Percentiles rank a stretch among this genome's conserved stretches.
Evolutionary conservation across 345 rosid genomes (phyloP).

Genomic region (Citrus mangshanensis): DNA sequence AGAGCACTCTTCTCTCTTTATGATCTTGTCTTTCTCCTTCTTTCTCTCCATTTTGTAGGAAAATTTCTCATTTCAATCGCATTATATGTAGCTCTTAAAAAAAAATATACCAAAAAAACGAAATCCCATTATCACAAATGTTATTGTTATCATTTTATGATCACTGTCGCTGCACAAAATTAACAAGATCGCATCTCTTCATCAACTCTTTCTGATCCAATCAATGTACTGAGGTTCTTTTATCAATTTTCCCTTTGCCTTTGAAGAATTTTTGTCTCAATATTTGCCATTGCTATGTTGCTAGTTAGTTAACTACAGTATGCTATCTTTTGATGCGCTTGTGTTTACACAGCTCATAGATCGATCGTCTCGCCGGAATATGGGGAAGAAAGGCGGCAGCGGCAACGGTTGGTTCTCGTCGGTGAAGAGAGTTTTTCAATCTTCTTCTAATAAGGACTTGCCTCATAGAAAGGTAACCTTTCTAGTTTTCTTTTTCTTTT

Average conservation of each 20-base stretch:
- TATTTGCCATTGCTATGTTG: neutral
- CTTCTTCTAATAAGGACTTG: slow-evolving; percentile 56
- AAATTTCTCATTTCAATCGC: neutral
- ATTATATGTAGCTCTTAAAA: neutral
- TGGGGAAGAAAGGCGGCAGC: slow-evolving; percentile 79
- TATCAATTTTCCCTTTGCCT: neutral
- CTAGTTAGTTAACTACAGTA: no score
- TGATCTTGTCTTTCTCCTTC: neutral
- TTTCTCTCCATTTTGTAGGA: neutral
- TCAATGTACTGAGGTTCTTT: neutral
- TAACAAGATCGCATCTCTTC: neutral
- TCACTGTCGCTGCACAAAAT: no score
- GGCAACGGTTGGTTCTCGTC: slow-evolving; percentile 75
- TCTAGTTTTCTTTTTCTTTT: neutral
- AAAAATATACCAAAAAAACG: neutral
- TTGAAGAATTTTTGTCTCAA: neutral
- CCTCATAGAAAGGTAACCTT: slow-evolving; percentile 56
- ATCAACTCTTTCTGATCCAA: neutral
- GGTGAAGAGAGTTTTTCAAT: slow-evolving; percentile 86
- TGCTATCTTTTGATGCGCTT: neutral
- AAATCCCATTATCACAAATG: neutral
- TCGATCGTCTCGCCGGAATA: slow-evolving; percentile 29
- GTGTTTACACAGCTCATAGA: neutral
- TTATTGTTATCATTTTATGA: neutral
- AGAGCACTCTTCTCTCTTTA: slow-evolving; percentile 1